Conservation (phyloP, 2,329 filamentous ascomycete genomes). For the Onygena corvina region DNA sequence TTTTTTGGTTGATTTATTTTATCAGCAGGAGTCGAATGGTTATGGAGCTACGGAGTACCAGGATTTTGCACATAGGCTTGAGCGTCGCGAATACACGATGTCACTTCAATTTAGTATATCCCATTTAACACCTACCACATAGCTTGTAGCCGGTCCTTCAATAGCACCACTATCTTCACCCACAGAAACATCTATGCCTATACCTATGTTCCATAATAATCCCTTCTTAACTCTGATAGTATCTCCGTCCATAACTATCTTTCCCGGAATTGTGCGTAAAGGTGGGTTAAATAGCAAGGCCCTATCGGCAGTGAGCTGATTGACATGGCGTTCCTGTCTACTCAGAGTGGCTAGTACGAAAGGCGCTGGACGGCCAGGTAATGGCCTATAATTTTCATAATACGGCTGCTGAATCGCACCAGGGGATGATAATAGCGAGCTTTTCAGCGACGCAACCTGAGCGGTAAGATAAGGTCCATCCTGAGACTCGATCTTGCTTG, state of each 20-base stretch:
- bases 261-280: background rate
- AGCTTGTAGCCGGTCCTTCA: slow-evolving; percentile 16
- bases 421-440: background rate
- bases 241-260: slow-evolving; percentile 3
- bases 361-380: slow-evolving; percentile 11
- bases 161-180: background rate
- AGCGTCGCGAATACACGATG: background rate
- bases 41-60: background rate
- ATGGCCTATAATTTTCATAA: background rate
- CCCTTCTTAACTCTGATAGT: slow-evolving; percentile 24
- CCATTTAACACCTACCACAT: slow-evolving; percentile 33
- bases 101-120: slow-evolving; percentile 18
- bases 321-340: background rate
- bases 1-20: background rate
- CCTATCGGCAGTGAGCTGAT: background rate
- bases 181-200: slow-evolving; percentile 13
- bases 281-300: slow-evolving; percentile 13
- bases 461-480: slow-evolving; percentile 8
- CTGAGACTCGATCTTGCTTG: background rate
- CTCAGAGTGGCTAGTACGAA: slow-evolving; percentile 4
- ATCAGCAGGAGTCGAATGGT: background rate
- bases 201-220: slow-evolving; percentile 28
- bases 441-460: background rate
- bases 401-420: background rate
- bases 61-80: background rate